Conservation (phyloP, 768 basidiomycete species). For the Daedaleopsis nitida region DNA sequence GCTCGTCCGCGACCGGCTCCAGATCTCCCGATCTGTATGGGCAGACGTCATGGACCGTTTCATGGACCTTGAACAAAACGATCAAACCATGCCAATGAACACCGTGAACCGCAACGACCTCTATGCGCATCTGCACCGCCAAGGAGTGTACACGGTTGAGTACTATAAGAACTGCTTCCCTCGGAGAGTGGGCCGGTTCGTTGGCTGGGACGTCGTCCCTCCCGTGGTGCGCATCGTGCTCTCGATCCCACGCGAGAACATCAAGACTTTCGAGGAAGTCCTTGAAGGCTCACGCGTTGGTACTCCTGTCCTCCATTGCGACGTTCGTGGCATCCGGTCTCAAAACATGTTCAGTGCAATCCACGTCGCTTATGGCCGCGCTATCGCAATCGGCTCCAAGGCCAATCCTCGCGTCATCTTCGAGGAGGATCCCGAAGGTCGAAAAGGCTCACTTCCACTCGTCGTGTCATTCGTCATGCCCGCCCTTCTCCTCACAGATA, state of each 20-base stretch:
- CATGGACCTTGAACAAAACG: conserved; percentile 28
- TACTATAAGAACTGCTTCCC: conserved; percentile 15
- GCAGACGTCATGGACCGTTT: conserved; percentile 38
- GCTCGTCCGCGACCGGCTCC: conserved; percentile 39
- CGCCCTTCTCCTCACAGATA: conserved; percentile 26
- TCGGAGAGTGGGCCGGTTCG: conserved; percentile 13
- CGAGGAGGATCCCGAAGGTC: conserved; percentile 17
- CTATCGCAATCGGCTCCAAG: conserved; percentile 14
- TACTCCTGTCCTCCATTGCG: conserved; percentile 31
- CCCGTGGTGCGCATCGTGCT: conserved; percentile 41
- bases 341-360: conserved; percentile 32
- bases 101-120: conserved; percentile 49
- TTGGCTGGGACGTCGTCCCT: conserved; percentile 33
- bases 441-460: conserved; percentile 18
- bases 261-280: conserved; percentile 32
- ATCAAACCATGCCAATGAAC: conserved; percentile 30
- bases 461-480: conserved; percentile 31
- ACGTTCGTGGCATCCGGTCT: conserved; percentile 25
- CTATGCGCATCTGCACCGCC: conserved; percentile 43
- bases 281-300: conserved; percentile 15
- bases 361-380: conserved; percentile 24
- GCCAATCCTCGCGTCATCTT: conserved; percentile 15
- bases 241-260: conserved; percentile 36
- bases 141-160: conserved; percentile 38
- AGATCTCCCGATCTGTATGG: conserved; percentile 42